Evolutionary conservation across 352 stramenopile genomes (phyloP).

Genomic region (Phytophthora pini): DNA sequence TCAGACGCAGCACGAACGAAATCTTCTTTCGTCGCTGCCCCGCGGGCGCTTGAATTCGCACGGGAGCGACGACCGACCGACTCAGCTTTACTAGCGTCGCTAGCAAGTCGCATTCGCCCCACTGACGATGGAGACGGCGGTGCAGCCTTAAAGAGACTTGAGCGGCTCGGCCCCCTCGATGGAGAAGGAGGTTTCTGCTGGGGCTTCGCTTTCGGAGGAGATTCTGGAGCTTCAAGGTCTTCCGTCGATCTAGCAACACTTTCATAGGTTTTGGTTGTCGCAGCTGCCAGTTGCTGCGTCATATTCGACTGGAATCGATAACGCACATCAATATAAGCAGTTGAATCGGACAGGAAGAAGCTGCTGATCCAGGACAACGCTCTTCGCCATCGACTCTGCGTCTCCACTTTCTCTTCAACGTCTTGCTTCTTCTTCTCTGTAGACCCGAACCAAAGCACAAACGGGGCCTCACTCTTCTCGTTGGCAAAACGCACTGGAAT

Average conservation of each 20-base stretch:
- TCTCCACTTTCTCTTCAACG: conserved; percentile 8
- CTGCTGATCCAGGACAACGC: conserved; percentile 2
- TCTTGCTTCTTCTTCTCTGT: conserved; percentile 7
- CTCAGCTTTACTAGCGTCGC: conserved; percentile 12
- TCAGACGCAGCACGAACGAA: conserved; percentile 44
- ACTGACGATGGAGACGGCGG: conserved; percentile 11
- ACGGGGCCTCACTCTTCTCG: conserved; percentile 34
- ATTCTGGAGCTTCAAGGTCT: conserved; percentile 5
- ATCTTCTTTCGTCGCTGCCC: conserved; percentile 32
- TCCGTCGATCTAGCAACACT: conserved; percentile 57
- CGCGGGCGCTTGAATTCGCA: neutral
- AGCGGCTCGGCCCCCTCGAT: conserved; percentile 6
- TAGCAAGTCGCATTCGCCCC: conserved; percentile 12
- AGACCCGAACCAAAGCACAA: conserved; percentile 42
- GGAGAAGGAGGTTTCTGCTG: neutral
- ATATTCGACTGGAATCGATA: conserved; percentile 43
- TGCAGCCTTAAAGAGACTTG: conserved; percentile 24
- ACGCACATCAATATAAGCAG: conserved; percentile 15
- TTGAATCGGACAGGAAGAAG: neutral
- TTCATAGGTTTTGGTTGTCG: conserved; percentile 48
- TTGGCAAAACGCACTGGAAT: conserved; percentile 43
- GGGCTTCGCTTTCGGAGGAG: conserved; percentile 1
- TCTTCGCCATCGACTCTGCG: conserved; percentile 12
- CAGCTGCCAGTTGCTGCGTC: conserved; percentile 23
- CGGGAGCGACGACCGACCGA: conserved; percentile 7